phyloP scores from a whole-genome alignment of 2,329 filamentous ascomycete genomes.

The Colletotrichum sp. region DNA sequence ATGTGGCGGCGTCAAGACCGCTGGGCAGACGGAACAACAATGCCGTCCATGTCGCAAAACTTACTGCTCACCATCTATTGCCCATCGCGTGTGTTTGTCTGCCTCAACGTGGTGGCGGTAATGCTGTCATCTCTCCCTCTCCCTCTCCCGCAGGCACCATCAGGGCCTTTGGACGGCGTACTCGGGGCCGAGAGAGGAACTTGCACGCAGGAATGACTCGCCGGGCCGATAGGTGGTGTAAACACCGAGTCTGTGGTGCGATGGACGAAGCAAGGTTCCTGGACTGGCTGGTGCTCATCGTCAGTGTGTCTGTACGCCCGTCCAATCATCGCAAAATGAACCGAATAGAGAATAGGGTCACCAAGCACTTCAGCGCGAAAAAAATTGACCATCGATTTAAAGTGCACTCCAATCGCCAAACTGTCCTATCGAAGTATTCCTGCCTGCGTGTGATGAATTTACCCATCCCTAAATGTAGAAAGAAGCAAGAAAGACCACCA shows the following conservation, averaged over 20 bases:
- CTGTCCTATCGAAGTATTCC: slow-evolving; percentile 50
- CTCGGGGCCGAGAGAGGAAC: not conserved
- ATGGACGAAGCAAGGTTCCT: not conserved
- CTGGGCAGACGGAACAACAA: slow-evolving; percentile 2
- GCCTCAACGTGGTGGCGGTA: not conserved
- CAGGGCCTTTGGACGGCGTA: not conserved
- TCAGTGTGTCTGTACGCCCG: not conserved
- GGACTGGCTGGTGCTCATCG: slow-evolving; percentile 1
- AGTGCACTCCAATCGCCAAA: slow-evolving; percentile 59
- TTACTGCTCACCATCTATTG: not conserved
- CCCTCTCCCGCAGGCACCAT: not conserved
- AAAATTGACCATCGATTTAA: slow-evolving; percentile 37
- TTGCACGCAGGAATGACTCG: not conserved
- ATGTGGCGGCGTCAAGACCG: not conserved
- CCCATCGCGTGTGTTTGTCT: not conserved
- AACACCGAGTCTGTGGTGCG: not conserved
- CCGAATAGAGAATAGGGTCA: not conserved
- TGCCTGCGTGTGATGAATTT: slow-evolving; percentile 40
- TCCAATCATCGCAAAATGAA: not conserved
- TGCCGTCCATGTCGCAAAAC: not conserved
- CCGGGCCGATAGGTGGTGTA: not conserved
- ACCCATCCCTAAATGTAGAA: slow-evolving; percentile 35
- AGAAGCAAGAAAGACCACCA: slow-evolving; percentile 23
- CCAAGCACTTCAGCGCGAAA: not conserved
- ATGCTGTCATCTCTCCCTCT: not conserved